Evolutionary conservation across 495 filamentous ascomycete species (phyloP), one percentile per base, ranked within the genome.

Genomic region (Poronia punctata): DNA sequence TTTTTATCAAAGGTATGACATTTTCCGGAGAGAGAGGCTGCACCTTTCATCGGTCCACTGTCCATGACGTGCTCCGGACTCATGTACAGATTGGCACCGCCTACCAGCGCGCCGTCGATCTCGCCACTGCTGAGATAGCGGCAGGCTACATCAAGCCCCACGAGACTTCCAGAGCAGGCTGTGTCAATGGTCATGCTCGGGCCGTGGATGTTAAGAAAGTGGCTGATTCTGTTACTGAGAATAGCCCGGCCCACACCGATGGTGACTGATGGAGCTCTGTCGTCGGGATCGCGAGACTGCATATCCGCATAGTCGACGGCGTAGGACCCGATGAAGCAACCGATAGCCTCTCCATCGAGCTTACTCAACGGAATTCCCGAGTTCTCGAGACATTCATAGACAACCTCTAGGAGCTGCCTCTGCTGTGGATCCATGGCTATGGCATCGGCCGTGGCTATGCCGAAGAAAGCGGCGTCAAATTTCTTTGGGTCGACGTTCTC

Each of bases 401-500:
- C 82, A 30, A 80, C 86, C 22, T 84, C 75, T 4, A 93, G 64
- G 3, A 83, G 75, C 19, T 88, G 67, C 22, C 86, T 76, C 53
- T 88, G 86, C 49, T 84, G 82, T 3, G 86, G 86, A 53, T 93
- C 86, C 30, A 86, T 83, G 15, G 86, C 78, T 17, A 78, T 73
- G 8, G 85, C 86, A 59, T 93, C 66, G 25, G 53, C 53, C 17
- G 51, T 50, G 72, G 77, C 23, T 71, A 93, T 82, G 46, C 84
- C 84, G 70, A 92, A 93, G 63, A 93, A 93, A 0, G 73, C 67
- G 17, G 84, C 78, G 43, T 93, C 86, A 44, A 90, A 90, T 3
- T 80, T 66, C 8, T 76, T 76, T 0, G 84, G 77, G 48, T 90
- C 44, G 2, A 56, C 71, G 38, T 84, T 76, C 21, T 74, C 52